Base-by-base conservation (phyloP, 2,329 filamentous ascomycete genomes). In the Penicillium sp. region DNA sequence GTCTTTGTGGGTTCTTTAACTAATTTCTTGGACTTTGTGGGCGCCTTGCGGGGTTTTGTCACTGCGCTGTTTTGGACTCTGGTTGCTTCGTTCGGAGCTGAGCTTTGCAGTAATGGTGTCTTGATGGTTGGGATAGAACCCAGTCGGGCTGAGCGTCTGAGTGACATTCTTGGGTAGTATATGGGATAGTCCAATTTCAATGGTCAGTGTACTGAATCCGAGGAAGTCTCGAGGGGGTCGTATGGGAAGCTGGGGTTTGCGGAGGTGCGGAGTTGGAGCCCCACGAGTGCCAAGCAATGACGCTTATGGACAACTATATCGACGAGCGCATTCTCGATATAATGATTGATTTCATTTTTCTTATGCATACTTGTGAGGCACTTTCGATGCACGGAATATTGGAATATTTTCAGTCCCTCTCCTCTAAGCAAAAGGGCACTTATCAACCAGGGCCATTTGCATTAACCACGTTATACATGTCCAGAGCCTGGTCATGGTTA, bases 111-210 rank as follows among this genome's bases (percentile, higher is more conserved):
- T 13, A 63, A 52, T 4, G 60, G 51, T 35, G 59, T 18, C 34
- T 63, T 56, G 48, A 63, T 52, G 13, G 50, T 50, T 49, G 57
- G 64, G 45, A 63, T 66, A 15, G 70, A 67, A 46, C 71, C 72
- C 32, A 81, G 72, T 42, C 81, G 77, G 40, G 78, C 70, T 44
- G 81, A 84, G 51, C 81, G 79, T 59, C 82, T 70, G 12, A 82
- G 68, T 38, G 80, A 77, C 81, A 84, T 83, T 46, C 45, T 63
- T 47, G 35, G 29, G 7, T 16, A 6, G 15, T 37, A 10, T 31
- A 34, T 25, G 18, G 8, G 29, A 23, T 32, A 10, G 3, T 4
- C 3, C 16, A 27, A 23, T 29, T 40, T 34, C 25, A 25, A 34
- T 18, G 25, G 3, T 13, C 25, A 27, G 25, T 31, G 15, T 52